Percentiles rank a stretch among this genome's conserved stretches.
Conservation (phyloP, 83 land plant genomes). For the Picea mariana region DNA sequence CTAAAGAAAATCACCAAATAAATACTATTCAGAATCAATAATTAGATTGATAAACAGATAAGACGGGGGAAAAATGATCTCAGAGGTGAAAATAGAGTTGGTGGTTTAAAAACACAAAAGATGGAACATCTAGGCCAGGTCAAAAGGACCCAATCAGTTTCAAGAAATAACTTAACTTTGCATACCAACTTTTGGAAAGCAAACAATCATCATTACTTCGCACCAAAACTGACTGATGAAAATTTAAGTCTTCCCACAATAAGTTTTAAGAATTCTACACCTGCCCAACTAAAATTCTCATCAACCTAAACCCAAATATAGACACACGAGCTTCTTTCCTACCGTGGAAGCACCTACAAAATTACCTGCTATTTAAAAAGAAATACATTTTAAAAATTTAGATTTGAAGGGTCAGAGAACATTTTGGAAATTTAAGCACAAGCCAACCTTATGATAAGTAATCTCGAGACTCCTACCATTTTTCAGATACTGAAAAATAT, state of each 20-base stretch:
- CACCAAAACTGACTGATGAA: background rate
- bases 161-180: no score
- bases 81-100: background rate
- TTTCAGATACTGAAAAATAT: slow-evolving; percentile 12
- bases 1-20: background rate
- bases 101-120: background rate
- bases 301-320: slow-evolving; percentile 1
- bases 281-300: background rate
- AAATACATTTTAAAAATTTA: no score
- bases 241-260: no score
- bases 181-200: background rate
- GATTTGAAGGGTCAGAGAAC: background rate
- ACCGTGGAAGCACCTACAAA: background rate
- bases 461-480: background rate
- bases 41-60: background rate
- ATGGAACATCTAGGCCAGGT: no score
- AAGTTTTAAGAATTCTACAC: background rate
- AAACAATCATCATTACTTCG: background rate
- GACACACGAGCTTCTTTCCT: slow-evolving; percentile 7
- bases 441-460: background rate
- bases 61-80: background rate
- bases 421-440: background rate
- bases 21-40: background rate
- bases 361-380: no score
- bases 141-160: background rate